Conservation (phyloP, 345 rosid genomes). For the Kernera saxatilis region DNA sequence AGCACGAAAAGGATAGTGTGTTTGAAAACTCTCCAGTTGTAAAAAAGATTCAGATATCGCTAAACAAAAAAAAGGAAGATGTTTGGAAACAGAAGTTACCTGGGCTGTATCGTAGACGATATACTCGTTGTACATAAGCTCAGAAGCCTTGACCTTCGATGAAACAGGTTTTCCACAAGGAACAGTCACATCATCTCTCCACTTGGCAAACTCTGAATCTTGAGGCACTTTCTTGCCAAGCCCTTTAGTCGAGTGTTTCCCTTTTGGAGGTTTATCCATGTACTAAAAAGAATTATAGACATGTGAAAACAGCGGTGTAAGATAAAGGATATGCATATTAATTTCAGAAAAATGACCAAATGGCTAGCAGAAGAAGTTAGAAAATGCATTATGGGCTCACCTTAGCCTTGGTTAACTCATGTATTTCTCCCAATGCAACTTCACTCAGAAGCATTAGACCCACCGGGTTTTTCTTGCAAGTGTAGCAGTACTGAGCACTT, state of each 20-base stretch:
- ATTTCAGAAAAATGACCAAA: neutral
- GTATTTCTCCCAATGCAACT: conserved; percentile 80
- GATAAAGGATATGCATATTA: neutral
- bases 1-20: neutral
- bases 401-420: conserved; percentile 73
- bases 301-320: neutral
- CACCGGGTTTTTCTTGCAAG: conserved; percentile 71
- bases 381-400: conserved; percentile 37
- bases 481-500: conserved; percentile 95
- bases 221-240: conserved; percentile 80
- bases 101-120: conserved; percentile 81
- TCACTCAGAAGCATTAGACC: conserved; percentile 92
- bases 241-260: conserved; percentile 95
- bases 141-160: conserved; percentile 65
- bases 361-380: neutral
- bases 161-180: conserved; percentile 93
- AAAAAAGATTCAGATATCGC: neutral
- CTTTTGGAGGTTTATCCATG: conserved; percentile 82
- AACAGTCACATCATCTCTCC: conserved; percentile 77
- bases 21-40: neutral
- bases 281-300: conserved; percentile 33
- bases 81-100: conserved; percentile 39
- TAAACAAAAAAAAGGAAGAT: neutral
- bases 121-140: conserved; percentile 92
- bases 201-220: conserved; percentile 67